Percentiles rank a stretch among this genome's conserved stretches.
These are phyloP conservation scores for Wickerhamiella infanticola DNA, from an alignment of 1,139 yeast genomes.

Conservation along the genomic window DNA sequence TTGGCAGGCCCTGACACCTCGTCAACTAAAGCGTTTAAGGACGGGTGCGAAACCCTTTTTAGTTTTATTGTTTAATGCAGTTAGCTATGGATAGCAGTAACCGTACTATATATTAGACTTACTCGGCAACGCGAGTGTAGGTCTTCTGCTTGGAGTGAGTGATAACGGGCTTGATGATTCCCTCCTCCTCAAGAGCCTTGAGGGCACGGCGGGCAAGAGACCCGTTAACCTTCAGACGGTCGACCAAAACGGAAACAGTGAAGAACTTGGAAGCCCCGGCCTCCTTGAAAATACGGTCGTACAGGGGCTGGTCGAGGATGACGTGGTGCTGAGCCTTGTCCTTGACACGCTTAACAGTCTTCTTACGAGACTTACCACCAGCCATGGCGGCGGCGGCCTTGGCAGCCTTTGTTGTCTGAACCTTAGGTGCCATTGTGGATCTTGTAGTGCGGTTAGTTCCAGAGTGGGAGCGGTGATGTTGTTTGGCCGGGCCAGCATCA, in stretches of 20 bases:
- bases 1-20: too few species aligned
- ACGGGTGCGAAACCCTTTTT: conserved; percentile 1
- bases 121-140: conserved; percentile 34
- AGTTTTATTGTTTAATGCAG: conserved; percentile 2
- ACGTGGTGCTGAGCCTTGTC: conserved; percentile 99
- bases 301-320: conserved; percentile 93
- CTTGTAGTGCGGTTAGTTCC: background rate
- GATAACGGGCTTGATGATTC: conserved; percentile 87
- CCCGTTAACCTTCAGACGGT: conserved; percentile 99
- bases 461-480: background rate
- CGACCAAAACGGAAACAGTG: conserved; percentile 95
- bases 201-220: conserved; percentile 97
- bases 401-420: conserved; percentile 98
- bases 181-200: conserved; percentile 88
- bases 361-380: conserved; percentile 99
- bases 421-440: conserved; percentile 88
- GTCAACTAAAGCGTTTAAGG: too few species aligned
- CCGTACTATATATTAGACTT: conserved; percentile 2
- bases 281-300: conserved; percentile 98
- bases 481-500: background rate
- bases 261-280: conserved; percentile 98
- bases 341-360: conserved; percentile 99
- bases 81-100: background rate
- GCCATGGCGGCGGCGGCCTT: conserved; percentile 99
- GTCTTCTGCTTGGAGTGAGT: conserved; percentile 95